Evolutionary conservation across 208 protist species (phyloP).

Genomic region (Endotrypanum monterogeii): DNA sequence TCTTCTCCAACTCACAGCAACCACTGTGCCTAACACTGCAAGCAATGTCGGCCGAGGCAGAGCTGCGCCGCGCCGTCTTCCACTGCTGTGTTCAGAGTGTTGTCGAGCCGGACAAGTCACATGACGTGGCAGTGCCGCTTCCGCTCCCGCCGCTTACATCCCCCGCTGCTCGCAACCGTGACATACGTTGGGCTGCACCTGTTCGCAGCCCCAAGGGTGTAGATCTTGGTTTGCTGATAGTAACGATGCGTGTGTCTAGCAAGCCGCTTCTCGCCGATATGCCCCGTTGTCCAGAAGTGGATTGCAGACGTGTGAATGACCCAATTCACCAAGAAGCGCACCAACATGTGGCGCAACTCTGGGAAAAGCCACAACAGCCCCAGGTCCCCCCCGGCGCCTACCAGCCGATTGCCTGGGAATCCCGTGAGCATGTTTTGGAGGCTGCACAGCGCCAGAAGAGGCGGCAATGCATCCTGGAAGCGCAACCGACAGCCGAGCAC

Average conservation of each 20-base stretch:
- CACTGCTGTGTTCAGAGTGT: constrained; percentile 78
- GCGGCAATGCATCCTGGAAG: constrained; percentile 58
- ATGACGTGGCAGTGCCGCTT: constrained; percentile 61
- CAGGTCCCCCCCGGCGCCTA: constrained; percentile 63
- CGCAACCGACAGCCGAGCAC: constrained; percentile 69
- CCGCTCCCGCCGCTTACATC: constrained; percentile 58
- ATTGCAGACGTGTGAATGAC: constrained; percentile 75
- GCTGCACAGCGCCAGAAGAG: constrained; percentile 64
- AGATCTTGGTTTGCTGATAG: constrained; percentile 71
- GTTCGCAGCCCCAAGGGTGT: constrained; percentile 61
- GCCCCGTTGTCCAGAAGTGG: constrained; percentile 43
- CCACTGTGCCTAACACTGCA: constrained; percentile 40
- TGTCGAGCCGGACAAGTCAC: constrained; percentile 35
- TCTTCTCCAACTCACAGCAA: constrained; percentile 30
- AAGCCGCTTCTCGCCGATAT: constrained; percentile 51
- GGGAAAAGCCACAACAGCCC: constrained; percentile 37
- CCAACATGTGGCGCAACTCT: constrained; percentile 72
- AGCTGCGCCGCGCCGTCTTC: constrained; percentile 36
- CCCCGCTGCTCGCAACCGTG: constrained; percentile 55
- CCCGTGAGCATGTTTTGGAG: constrained; percentile 52
- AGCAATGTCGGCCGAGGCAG: constrained; percentile 13
- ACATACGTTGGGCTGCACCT: constrained; percentile 71
- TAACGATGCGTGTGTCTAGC: constrained; percentile 57
- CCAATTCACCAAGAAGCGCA: constrained; percentile 74
- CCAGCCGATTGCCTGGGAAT: constrained; percentile 80